Conservation (phyloP, 805 yeast species). For the Saturnispora gosingensis region DNA sequence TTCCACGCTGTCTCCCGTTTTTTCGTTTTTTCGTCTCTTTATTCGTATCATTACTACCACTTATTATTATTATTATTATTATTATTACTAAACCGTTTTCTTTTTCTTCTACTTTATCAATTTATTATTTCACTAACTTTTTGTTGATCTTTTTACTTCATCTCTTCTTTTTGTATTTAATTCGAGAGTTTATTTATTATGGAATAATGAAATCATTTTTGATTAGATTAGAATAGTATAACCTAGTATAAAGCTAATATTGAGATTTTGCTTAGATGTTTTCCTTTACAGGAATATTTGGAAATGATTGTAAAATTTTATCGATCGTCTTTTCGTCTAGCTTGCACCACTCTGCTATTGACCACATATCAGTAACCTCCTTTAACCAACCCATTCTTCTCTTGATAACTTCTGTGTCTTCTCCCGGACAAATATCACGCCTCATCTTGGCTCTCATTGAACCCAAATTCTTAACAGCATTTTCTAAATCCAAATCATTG, state of each 20-base stretch:
- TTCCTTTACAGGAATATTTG: constrained; percentile 33
- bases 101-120: not conserved
- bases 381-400: constrained; percentile 67
- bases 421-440: constrained; percentile 32
- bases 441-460: constrained; percentile 43
- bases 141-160: constrained; percentile 2
- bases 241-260: not conserved
- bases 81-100: not conserved
- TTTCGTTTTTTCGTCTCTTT: not conserved
- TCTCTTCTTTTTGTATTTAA: constrained; percentile 5
- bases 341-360: constrained; percentile 51
- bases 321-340: constrained; percentile 30
- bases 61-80: not conserved
- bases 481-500: constrained; percentile 34
- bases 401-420: constrained; percentile 40
- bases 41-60: not conserved
- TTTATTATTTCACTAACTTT: not conserved
- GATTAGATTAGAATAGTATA: not conserved
- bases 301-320: constrained; percentile 38
- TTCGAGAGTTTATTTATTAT: not conserved
- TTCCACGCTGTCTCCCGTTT: not conserved
- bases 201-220: not conserved
- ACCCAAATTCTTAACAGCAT: constrained; percentile 54
- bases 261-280: not conserved
- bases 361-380: constrained; percentile 49